A percentile compares a stretch with the other conserved stretches of the same genome.
Conservation (phyloP, 2,329 filamentous ascomycete genomes). For the Aureobasidium sp. region DNA sequence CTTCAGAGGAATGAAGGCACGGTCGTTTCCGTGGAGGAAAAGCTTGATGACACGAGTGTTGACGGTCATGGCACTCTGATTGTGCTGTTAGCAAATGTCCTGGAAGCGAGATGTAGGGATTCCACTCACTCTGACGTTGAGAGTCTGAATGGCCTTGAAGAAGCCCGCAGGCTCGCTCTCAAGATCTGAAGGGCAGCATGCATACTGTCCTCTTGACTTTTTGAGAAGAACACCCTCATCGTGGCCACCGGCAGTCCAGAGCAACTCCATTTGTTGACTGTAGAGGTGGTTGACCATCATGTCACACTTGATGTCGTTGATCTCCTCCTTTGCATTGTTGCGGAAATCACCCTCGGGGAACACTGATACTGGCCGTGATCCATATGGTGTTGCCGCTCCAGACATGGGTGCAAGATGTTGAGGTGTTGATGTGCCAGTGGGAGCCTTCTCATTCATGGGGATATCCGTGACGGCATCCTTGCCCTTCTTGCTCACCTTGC, state of each 20-base stretch:
- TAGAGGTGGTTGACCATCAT: conserved; percentile 60
- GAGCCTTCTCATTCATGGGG: conserved; percentile 10
- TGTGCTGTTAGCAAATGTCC: neutral
- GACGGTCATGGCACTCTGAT: conserved; percentile 59
- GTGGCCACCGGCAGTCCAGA: conserved; percentile 43
- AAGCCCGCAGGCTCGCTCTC: conserved; percentile 42
- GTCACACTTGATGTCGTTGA: conserved; percentile 51
- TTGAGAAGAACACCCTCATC: conserved; percentile 53
- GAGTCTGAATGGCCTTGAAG: conserved; percentile 41
- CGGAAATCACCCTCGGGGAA: conserved; percentile 31
- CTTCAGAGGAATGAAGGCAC: conserved; percentile 52
- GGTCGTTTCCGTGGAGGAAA: conserved; percentile 46
- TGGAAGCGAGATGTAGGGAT: neutral
- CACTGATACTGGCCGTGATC: conserved; percentile 31
- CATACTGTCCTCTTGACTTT: conserved; percentile 44
- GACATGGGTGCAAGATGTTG: neutral
- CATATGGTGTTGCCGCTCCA: conserved; percentile 21
- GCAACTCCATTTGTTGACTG: conserved; percentile 52
- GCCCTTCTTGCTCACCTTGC: conserved; percentile 14
- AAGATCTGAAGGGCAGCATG: conserved; percentile 45
- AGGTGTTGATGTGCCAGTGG: conserved; percentile 12
- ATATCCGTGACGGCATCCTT: neutral
- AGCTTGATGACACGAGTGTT: conserved; percentile 58
- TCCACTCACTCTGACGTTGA: conserved; percentile 50
- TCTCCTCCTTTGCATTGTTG: conserved; percentile 37